Base-by-base conservation (phyloP, 2,329 filamentous ascomycete genomes). In the Lasiodiplodia sp. region DNA sequence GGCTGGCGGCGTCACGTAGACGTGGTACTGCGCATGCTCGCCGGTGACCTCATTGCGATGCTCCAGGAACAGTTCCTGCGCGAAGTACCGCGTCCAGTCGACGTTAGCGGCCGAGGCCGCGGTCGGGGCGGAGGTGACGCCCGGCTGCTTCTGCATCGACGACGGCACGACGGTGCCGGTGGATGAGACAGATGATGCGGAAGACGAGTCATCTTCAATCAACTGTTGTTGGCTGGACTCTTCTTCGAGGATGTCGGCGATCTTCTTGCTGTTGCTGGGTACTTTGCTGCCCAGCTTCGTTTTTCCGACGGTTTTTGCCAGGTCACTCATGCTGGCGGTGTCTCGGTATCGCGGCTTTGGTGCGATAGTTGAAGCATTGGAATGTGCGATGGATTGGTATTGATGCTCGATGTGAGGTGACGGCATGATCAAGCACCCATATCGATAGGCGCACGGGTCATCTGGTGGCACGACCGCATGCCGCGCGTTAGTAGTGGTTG, bases 131-230 rank as follows among this genome's bases (percentile, higher is more conserved):
- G 87, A 85, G 3, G 58, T 34, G 66, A 87, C 84, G 62, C 86
- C 74, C 2, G 55, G 84, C 40, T 79, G 83, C 71, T 90, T 90
- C 73, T 90, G 88, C 72, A 87, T 91, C 7, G 88, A 87, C 4
- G 92, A 92, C 0, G 94, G 93, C 71, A 93, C 91, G 70, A 98
- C 87, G n/a, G 95, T 98, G 31, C 94, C 94, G 3, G 94, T 93
- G 1, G 94, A 97, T 3, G 94, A 97, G 47, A 93, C 90, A n/a
- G 94, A 97, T 0, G 92, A 97, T 16, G 92, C 83, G 7, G 86
- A 86, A 28, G 78, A 80, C 44, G 80, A 81, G 58, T 82, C 80
- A 47, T 79, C 67, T 51, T 68, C 57, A 21, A 25, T 7, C 40
- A 8, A n/a, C 40, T 47, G 40, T 28, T 57, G 65, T 40, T 78